These are phyloP conservation scores for Centrapalus pauciflorus DNA, from an alignment of 129 eudicot genomes.

Conservation along the genomic window DNA sequence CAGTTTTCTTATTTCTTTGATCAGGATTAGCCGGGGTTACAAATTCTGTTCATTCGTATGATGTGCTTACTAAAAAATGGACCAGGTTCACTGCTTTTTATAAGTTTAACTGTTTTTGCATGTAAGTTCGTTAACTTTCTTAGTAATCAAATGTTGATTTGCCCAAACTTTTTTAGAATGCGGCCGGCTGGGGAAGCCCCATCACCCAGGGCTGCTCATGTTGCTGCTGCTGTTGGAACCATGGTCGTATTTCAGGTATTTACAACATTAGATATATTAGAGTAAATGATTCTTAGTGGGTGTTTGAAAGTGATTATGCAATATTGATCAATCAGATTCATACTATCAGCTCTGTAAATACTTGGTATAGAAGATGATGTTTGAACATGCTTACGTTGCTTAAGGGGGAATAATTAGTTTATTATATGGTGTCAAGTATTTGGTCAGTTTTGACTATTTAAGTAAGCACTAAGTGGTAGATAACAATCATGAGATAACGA, in stretches of 20 bases:
- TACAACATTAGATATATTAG: conserved; percentile 4
- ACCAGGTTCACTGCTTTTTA: conserved; percentile 61
- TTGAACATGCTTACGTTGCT: too few relatives aligned
- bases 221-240: conserved; percentile 95
- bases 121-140: background rate
- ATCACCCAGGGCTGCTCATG: conserved; percentile 95
- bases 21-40: conserved; percentile 93
- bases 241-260: conserved; percentile 98
- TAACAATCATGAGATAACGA: too few relatives aligned
- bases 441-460: too few relatives aligned
- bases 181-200: conserved; percentile 93
- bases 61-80: conserved; percentile 79
- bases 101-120: background rate
- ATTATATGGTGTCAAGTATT: too few relatives aligned
- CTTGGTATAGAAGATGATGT: too few relatives aligned
- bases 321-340: too few relatives aligned
- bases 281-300: background rate
- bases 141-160: conserved; percentile 14
- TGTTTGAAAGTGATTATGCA: too few relatives aligned
- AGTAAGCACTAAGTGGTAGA: too few relatives aligned
- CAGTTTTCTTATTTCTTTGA: background rate
- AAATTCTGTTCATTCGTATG: conserved; percentile 80
- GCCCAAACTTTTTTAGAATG: conserved; percentile 34
- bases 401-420: too few relatives aligned
- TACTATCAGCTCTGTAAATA: too few relatives aligned